Conservation (phyloP, 2,329 filamentous ascomycete species). For the Epichloe festucae region DNA sequence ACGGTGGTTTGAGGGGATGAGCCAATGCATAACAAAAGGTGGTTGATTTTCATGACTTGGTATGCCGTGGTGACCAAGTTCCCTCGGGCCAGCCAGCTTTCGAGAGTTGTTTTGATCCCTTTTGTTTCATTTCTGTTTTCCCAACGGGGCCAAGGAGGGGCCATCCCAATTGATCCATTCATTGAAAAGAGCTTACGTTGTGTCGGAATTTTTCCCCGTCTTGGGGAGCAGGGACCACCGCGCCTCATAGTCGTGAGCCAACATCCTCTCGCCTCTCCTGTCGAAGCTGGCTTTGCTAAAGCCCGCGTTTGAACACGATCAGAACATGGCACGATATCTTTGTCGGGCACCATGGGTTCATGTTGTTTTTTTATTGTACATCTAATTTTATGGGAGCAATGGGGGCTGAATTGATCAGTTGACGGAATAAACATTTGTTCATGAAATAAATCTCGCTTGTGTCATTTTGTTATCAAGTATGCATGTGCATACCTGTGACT, state of each 20-base stretch:
- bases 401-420: constrained; percentile 7
- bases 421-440: constrained; percentile 8
- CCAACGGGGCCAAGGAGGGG: too few relatives aligned
- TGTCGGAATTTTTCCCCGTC: too few relatives aligned
- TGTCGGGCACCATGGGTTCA: constrained; percentile 1
- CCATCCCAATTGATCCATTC: too few relatives aligned
- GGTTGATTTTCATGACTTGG: constrained; percentile 7
- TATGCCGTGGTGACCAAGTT: background rate
- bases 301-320: background rate
- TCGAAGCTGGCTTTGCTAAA: background rate
- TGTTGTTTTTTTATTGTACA: constrained; percentile 13
- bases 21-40: background rate
- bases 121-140: too few relatives aligned
- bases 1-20: constrained; percentile 3
- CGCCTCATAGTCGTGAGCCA: too few relatives aligned
- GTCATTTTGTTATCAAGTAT: background rate
- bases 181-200: too few relatives aligned
- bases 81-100: background rate
- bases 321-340: background rate
- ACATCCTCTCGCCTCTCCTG: background rate
- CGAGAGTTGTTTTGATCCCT: background rate
- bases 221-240: background rate
- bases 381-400: constrained; percentile 11
- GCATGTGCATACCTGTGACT: background rate
- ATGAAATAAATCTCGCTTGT: background rate